Base-by-base conservation (phyloP, 2,329 filamentous ascomycete genomes). In the Fusarium sp. region DNA sequence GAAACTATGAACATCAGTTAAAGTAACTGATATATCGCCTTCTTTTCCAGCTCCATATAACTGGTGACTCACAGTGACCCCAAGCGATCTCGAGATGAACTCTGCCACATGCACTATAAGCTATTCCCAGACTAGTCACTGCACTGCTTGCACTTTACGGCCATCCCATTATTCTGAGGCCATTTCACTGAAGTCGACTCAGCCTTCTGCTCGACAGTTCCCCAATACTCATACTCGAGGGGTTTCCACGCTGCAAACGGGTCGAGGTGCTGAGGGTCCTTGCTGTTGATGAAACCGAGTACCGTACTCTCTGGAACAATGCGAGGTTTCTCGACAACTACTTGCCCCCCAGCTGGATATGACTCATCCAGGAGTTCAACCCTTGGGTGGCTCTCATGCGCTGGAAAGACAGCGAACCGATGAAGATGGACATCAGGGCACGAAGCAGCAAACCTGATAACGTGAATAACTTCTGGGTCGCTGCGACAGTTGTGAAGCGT, bases 231-330 rank as follows among this genome's bases (percentile, higher is more conserved):
- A 10, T 4, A 16, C 7, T 8, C 10, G 19, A 11, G 15, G 1
- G 39, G 23, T 3, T 23, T 23, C 21, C 37, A 55, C 12, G 35
- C 14, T 2, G 21, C 11, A 14, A 69, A 64, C 18, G 52, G 58
- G 21, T 69, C 27, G 10, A 21, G n/a, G 16, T 37, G 31, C 25
- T 38, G 29, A 6, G 29, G 46, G 4, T 55, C 23, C 23, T 27
- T 54, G 10, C 51, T 42, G 33, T 69, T 67, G 21, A 69, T 48
- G 19, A 46, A 68, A 21, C 42, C 16, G 25, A 68, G n/a, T 14
- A 66, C 37, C 27, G 18, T 14, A 16, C 45, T 21, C 27, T 31
- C 31, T 27, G 49, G 49, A n/a, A 38, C 19, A 38, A 52, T 52
- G 14, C 23, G 33, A 37, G 33, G 33, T 27, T 27, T 21, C 33